Conservation (phyloP, 2,329 filamentous ascomycete genomes). For the Fusarium sp. region DNA sequence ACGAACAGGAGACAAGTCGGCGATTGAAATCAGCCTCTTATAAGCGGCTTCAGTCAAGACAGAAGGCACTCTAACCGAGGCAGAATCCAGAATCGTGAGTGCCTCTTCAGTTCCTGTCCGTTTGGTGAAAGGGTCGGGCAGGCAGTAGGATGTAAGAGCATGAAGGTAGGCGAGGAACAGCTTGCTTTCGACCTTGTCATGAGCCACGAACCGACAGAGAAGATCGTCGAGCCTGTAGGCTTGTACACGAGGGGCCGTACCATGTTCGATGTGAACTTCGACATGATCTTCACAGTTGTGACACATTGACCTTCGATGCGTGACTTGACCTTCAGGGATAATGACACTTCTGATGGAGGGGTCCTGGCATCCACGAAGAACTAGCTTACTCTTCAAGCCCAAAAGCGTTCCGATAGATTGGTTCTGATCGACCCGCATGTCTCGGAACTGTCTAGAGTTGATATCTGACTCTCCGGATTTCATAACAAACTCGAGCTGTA, state of each 20-base stretch:
- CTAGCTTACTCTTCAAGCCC: slow-evolving; percentile 51
- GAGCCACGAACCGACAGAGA: slow-evolving; percentile 63
- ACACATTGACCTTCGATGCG: too few relatives aligned
- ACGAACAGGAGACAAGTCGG: slow-evolving; percentile 45
- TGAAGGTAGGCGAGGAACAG: slow-evolving; percentile 64
- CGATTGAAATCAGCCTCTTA: background rate
- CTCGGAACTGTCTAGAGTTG: slow-evolving; percentile 27
- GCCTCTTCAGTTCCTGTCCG: slow-evolving; percentile 67
- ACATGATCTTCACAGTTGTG: too few relatives aligned
- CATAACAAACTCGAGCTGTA: slow-evolving; percentile 21
- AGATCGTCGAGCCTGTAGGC: slow-evolving; percentile 60
- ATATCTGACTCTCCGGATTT: background rate
- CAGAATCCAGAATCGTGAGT: slow-evolving; percentile 59
- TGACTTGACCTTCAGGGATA: slow-evolving; percentile 51
- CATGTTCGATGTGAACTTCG: background rate
- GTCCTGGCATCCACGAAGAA: slow-evolving; percentile 50
- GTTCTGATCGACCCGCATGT: slow-evolving; percentile 27
- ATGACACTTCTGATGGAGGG: slow-evolving; percentile 50
- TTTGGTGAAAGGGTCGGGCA: slow-evolving; percentile 60
- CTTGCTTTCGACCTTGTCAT: slow-evolving; percentile 62
- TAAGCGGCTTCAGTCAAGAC: background rate
- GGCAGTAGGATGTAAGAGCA: slow-evolving; percentile 62
- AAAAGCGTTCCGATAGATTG: slow-evolving; percentile 31
- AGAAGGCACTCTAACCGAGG: slow-evolving; percentile 54
- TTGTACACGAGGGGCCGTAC: slow-evolving; percentile 46